These are phyloP conservation scores for Fusarium ramigenum DNA, from an alignment of 2,329 filamentous ascomycete genomes.

Conservation along the genomic window DNA sequence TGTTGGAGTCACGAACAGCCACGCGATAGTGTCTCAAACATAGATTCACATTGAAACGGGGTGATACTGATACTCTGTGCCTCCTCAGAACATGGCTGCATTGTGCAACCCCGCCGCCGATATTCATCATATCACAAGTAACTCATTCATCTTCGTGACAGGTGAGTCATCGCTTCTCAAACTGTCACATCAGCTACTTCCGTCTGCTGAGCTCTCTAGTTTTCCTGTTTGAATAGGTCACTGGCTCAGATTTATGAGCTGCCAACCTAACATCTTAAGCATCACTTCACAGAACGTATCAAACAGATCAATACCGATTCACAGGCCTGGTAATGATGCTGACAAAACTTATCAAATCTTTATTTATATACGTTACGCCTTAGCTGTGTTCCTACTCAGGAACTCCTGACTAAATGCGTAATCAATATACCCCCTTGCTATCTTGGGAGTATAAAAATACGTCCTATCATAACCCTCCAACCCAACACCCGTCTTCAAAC, in stretches of 20 bases:
- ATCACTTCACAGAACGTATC: background rate
- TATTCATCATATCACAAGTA: background rate
- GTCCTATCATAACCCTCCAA: background rate
- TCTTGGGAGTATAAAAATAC: background rate
- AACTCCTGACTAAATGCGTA: background rate
- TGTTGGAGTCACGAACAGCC: rapidly evolving
- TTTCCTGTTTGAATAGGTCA: rapidly evolving
- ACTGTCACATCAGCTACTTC: rapidly evolving
- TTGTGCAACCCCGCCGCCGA: rapidly evolving
- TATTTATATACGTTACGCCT: rapidly evolving
- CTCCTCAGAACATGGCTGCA: too few species aligned
- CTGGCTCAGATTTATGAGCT: background rate
- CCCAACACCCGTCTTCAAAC: background rate
- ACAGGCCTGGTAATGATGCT: too few species aligned
- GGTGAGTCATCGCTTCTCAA: rapidly evolving
- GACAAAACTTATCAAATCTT: rapidly evolving
- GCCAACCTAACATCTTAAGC: background rate
- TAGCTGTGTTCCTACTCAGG: rapidly evolving
- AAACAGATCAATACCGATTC: background rate
- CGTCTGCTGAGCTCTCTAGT: rapidly evolving
- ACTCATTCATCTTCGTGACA: background rate
- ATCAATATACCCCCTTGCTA: background rate
- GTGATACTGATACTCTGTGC: background rate
- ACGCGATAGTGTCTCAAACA: rapidly evolving
- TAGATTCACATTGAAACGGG: rapidly evolving